Evolutionary conservation across 2,329 filamentous ascomycete genomes (phyloP).

Genomic region (Cladosporium velox): DNA sequence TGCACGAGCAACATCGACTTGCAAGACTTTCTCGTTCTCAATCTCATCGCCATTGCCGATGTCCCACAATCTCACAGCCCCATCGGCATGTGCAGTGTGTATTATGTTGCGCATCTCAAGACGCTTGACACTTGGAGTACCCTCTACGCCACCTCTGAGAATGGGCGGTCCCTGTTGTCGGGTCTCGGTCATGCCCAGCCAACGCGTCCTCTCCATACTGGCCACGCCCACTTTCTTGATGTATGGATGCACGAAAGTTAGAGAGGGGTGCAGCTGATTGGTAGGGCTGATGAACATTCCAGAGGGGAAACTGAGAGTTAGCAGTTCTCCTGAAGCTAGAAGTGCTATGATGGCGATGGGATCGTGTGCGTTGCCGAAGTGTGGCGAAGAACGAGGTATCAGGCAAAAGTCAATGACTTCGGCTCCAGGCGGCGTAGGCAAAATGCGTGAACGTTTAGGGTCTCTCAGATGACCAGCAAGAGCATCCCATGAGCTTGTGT

Average conservation of each 20-base stretch:
- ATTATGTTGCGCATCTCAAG: conserved; percentile 84
- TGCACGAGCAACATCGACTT: conserved; percentile 83
- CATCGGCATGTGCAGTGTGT: conserved; percentile 85
- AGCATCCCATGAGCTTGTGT: conserved; percentile 86
- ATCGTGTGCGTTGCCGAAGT: conserved; percentile 86
- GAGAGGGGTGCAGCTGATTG: conserved; percentile 84
- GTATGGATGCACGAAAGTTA: conserved; percentile 89
- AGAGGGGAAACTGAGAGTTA: conserved; percentile 88
- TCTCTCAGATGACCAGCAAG: conserved; percentile 76
- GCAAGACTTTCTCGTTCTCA: conserved; percentile 78
- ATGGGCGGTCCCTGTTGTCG: conserved; percentile 76
- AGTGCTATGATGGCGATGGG: conserved; percentile 81
- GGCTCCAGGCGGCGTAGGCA: conserved; percentile 75
- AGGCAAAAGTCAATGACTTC: conserved; percentile 79
- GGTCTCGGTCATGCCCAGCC: conserved; percentile 88
- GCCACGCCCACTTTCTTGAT: conserved; percentile 72
- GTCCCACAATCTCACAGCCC: conserved; percentile 91
- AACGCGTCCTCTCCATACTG: conserved; percentile 73
- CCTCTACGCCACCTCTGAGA: conserved; percentile 76
- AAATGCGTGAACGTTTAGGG: conserved; percentile 68
- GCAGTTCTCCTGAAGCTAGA: conserved; percentile 81
- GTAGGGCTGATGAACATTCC: conserved; percentile 89
- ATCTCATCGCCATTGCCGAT: conserved; percentile 89
- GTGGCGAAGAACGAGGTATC: conserved; percentile 78
- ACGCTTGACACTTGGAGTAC: conserved; percentile 67